Evolutionary conservation across 23 red algal species (phyloP).

Genomic region (Rhodosorus marinus): DNA sequence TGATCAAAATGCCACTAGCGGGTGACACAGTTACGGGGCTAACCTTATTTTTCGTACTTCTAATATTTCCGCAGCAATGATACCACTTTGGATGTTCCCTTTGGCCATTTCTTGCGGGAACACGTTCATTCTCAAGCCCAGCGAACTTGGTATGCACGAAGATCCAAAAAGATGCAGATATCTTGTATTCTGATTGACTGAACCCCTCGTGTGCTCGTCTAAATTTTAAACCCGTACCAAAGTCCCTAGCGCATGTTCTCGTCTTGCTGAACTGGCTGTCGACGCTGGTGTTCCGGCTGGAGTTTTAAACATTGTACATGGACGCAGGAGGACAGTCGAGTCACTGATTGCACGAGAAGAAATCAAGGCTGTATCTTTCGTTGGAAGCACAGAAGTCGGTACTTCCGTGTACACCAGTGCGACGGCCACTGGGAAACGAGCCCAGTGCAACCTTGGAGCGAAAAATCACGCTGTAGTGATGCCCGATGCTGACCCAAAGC

Average conservation of each 20-base stretch:
- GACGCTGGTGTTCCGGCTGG: conserved; percentile 10
- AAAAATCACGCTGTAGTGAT: conserved; percentile 20
- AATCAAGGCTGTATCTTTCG: conserved; percentile 10
- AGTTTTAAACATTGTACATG: conserved; percentile 18
- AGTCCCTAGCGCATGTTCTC: conserved; percentile 1
- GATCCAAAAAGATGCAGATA: too few relatives aligned
- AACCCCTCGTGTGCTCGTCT: too few relatives aligned
- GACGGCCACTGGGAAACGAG: conserved; percentile 5
- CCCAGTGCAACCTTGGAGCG: conserved; percentile 25
- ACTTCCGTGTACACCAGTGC: conserved; percentile 3
- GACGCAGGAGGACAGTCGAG: conserved; percentile 3
- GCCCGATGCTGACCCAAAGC: conserved; percentile 2
- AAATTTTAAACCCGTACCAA: too few relatives aligned
- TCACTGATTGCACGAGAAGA: background rate
- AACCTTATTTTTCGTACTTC: too few relatives aligned
- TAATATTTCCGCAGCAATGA: conserved; percentile 22
- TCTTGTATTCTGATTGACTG: too few relatives aligned
- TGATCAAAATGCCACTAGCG: too few relatives aligned
- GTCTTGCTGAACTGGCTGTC: conserved; percentile 5
- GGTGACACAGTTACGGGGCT: too few relatives aligned
- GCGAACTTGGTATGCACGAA: too few relatives aligned
- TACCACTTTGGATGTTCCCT: conserved; percentile 27
- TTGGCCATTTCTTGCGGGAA: conserved; percentile 9
- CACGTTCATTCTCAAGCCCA: conserved; percentile 16
- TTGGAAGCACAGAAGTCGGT: conserved; percentile 12